These are phyloP conservation scores for Alternaria ventricosa DNA, from an alignment of 2,329 filamentous ascomycete species.

Conservation along the genomic window DNA sequence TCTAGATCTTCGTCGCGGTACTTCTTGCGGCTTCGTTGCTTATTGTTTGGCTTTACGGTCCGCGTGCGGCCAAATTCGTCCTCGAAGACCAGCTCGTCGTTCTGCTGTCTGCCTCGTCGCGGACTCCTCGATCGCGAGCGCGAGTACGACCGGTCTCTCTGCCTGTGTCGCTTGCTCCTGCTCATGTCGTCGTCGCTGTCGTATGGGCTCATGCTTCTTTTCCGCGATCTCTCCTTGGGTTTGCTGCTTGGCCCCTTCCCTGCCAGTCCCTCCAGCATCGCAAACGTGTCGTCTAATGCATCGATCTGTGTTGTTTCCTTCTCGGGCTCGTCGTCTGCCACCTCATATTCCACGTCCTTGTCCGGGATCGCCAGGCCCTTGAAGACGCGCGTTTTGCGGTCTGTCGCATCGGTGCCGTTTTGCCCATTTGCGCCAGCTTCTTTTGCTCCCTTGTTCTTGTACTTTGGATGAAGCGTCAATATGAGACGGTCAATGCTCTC, in stretches of 20 bases:
- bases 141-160: conserved; percentile 59
- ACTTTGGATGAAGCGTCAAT: conserved; percentile 86
- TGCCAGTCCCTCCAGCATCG: conserved; percentile 85
- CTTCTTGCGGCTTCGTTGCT: conserved; percentile 48
- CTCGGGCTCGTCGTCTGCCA: conserved; percentile 54
- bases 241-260: conserved; percentile 46
- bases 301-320: conserved; percentile 59
- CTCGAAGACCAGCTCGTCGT: conserved; percentile 62
- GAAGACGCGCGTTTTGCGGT: conserved; percentile 86
- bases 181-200: conserved; percentile 53
- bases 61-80: conserved; percentile 64
- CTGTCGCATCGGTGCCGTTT: conserved; percentile 61
- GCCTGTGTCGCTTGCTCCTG: conserved; percentile 52
- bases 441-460: conserved; percentile 64
- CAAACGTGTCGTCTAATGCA: conserved; percentile 90
- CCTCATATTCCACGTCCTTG: conserved; percentile 63
- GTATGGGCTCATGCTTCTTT: conserved; percentile 66
- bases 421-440: conserved; percentile 49
- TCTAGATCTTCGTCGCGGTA: conserved; percentile 58
- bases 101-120: conserved; percentile 50
- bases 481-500: conserved; percentile 92
- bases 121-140: conserved; percentile 60
- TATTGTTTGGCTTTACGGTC: conserved; percentile 51
- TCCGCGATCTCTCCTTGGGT: conserved; percentile 59
- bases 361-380: conserved; percentile 88